Conservation (phyloP, 305 asterid species). For the Striga hermonthica region DNA sequence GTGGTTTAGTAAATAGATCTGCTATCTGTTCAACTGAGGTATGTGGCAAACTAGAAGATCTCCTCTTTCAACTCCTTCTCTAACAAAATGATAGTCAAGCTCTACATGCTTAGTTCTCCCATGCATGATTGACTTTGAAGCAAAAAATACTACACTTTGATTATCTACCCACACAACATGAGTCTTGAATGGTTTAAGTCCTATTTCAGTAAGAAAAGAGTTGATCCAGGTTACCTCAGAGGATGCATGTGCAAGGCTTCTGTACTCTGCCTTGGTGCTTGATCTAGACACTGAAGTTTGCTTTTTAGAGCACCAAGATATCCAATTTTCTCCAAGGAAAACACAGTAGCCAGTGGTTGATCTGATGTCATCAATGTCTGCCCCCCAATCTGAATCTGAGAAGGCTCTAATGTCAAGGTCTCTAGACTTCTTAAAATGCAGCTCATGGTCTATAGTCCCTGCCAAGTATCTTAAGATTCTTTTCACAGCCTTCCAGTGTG, state of each 20-base stretch:
- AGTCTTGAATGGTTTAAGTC: not conserved
- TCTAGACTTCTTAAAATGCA: not conserved
- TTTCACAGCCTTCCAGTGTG: not conserved
- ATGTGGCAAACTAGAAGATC: too few relatives aligned
- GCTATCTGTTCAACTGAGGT: too few relatives aligned
- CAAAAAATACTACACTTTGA: too few relatives aligned
- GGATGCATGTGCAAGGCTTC: not conserved
- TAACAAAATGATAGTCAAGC: too few relatives aligned
- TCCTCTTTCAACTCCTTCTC: too few relatives aligned
- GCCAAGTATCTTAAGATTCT: not conserved
- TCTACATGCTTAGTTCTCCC: too few relatives aligned
- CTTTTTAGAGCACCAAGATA: not conserved
- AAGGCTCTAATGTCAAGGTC: not conserved
- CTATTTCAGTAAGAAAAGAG: not conserved
- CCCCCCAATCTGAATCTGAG: not conserved
- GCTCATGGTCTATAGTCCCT: too few relatives aligned
- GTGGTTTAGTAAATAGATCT: too few relatives aligned
- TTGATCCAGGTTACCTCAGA: not conserved
- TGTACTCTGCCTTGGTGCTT: not conserved
- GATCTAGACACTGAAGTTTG: not conserved
- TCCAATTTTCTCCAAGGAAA: not conserved
- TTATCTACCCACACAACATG: too few relatives aligned
- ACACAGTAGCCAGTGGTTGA: not conserved
- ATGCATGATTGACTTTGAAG: too few relatives aligned
- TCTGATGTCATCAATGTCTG: too few relatives aligned